Evolutionary conservation across 768 basidiomycete species (phyloP).

Genomic region (Agaricus sinodeliciosus): DNA sequence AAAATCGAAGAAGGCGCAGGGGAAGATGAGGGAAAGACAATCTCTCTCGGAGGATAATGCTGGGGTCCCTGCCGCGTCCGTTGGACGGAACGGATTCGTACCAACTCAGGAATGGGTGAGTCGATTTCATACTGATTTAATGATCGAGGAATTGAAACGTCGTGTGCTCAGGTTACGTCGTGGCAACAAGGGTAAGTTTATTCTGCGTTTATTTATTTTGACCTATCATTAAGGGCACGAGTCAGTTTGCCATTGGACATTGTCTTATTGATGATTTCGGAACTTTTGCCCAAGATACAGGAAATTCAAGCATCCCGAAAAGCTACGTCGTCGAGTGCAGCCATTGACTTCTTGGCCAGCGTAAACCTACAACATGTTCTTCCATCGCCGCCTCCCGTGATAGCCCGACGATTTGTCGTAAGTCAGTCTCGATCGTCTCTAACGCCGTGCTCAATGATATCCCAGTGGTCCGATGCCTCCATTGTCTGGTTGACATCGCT

Average conservation of each 20-base stretch:
- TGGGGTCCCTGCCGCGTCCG: constrained; percentile 42
- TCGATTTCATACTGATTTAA: constrained; percentile 7
- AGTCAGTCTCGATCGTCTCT: constrained; percentile 19
- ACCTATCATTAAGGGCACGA: constrained; percentile 8
- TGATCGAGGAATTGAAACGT: neutral
- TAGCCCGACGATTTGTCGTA: constrained; percentile 73
- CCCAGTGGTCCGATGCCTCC: constrained; percentile 88
- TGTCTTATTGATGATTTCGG: constrained; percentile 83
- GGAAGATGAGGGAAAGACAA: constrained; percentile 81
- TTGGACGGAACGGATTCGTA: constrained; percentile 88
- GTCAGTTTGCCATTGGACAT: constrained; percentile 80
- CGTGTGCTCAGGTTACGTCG: constrained; percentile 58
- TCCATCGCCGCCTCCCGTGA: constrained; percentile 58
- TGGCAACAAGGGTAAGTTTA: constrained; percentile 87
- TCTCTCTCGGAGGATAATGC: constrained; percentile 35
- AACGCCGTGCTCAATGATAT: constrained; percentile 4
- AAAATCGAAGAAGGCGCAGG: constrained; percentile 82
- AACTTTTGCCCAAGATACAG: constrained; percentile 81
- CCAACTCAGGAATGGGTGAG: constrained; percentile 96
- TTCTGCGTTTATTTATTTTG: constrained; percentile 4
- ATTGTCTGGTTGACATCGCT: constrained; percentile 89
- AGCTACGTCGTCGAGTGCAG: constrained; percentile 56
- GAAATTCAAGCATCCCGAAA: constrained; percentile 66
- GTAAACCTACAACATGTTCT: constrained; percentile 67
- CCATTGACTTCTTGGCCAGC: constrained; percentile 69